Evolutionary conservation across 75 land plant species (phyloP).

Genomic region (Selaginella tamariscina): DNA sequence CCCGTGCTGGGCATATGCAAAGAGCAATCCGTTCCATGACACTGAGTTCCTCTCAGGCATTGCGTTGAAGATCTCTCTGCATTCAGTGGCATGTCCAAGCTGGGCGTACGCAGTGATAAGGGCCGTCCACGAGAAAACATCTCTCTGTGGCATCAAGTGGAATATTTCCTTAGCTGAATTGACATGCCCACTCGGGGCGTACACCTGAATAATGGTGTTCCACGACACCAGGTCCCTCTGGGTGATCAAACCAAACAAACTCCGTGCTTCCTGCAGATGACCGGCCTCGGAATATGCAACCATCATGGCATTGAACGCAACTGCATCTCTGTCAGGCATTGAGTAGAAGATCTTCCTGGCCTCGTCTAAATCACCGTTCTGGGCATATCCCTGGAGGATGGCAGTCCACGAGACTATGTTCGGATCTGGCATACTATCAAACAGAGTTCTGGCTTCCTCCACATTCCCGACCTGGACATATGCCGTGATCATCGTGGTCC

Average conservation of each 20-base stretch:
- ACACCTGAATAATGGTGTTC: neutral
- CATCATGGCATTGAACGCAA: neutral
- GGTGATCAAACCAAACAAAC: neutral
- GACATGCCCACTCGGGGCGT: neutral
- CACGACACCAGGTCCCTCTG: neutral
- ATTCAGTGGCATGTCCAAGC: neutral
- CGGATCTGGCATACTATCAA: neutral
- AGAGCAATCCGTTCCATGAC: neutral
- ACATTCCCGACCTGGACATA: neutral
- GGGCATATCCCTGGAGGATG: neutral
- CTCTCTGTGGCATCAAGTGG: neutral
- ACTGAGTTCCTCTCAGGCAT: neutral
- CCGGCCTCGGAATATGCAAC: neutral
- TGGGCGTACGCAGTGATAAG: neutral
- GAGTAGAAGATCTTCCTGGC: neutral
- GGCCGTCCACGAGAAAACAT: neutral
- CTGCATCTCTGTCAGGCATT: neutral
- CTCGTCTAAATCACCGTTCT: neutral
- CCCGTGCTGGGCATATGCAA: neutral
- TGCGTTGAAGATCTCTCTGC: neutral
- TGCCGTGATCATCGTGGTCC: neutral
- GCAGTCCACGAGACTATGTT: neutral
- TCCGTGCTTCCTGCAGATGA: neutral
- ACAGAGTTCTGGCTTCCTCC: neutral
- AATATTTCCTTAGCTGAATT: neutral